phyloP scores from a whole-genome alignment of 2,329 filamentous ascomycete genomes.

The Neonectria faginata region DNA sequence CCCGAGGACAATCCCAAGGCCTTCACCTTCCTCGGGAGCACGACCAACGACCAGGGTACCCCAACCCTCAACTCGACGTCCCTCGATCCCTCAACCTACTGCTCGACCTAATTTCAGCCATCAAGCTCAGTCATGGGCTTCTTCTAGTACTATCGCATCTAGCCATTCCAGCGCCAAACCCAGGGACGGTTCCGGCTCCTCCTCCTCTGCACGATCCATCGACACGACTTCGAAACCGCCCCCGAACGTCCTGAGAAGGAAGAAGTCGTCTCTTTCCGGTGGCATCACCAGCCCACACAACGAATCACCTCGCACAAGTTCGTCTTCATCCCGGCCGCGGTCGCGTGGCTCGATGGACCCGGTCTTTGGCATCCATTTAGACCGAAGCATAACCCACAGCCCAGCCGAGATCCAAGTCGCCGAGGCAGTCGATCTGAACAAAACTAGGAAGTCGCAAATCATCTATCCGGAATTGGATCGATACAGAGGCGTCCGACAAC shows the following conservation, averaged over 20 bases:
- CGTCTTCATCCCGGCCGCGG: slow-evolving; percentile 57
- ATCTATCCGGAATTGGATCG: slow-evolving; percentile 72
- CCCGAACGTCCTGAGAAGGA: slow-evolving; percentile 62
- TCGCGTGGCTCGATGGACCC: slow-evolving; percentile 53
- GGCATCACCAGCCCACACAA: slow-evolving; percentile 50
- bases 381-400: slow-evolving; percentile 57
- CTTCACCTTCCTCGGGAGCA: slow-evolving; percentile 27
- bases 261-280: slow-evolving; percentile 60
- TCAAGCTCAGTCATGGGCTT: slow-evolving; percentile 58
- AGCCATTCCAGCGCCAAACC: slow-evolving; percentile 48
- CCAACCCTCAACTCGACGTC: slow-evolving; percentile 40
- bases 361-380: slow-evolving; percentile 51
- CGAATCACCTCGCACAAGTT: slow-evolving; percentile 54
- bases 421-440: slow-evolving; percentile 57
- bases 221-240: slow-evolving; percentile 49
- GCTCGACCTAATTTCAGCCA: slow-evolving; percentile 49
- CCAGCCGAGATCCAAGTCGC: slow-evolving; percentile 57
- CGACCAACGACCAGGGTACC: slow-evolving; percentile 39
- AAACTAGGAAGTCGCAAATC: slow-evolving; percentile 56
- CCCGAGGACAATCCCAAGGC: slow-evolving; percentile 34
- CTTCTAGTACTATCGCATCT: slow-evolving; percentile 50
- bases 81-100: slow-evolving; percentile 42
- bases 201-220: slow-evolving; percentile 50
- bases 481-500: slow-evolving; percentile 63
- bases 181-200: slow-evolving; percentile 50